Evolutionary conservation across 2,329 filamentous ascomycete species (phyloP).

Genomic region (Dothistroma pini): DNA sequence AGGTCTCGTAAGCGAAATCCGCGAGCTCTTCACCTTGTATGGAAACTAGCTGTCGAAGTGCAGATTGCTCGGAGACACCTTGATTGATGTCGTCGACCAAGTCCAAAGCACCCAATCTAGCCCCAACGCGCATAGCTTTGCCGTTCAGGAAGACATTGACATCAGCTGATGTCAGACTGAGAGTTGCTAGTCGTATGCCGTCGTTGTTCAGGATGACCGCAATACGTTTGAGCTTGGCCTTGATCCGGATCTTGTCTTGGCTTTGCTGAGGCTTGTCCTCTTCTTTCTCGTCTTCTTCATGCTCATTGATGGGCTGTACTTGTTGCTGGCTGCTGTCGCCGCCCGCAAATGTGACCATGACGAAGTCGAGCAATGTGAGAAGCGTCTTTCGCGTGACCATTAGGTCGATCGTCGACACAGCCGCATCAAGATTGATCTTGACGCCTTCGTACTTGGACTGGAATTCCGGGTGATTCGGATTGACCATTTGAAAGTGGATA

Average conservation of each 20-base stretch:
- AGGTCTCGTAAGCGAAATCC: slow-evolving; percentile 97
- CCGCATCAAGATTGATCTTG: slow-evolving; percentile 86
- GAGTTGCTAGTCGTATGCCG: slow-evolving; percentile 85
- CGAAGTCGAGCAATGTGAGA: slow-evolving; percentile 88
- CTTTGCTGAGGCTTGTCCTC: slow-evolving; percentile 49
- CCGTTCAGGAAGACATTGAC: slow-evolving; percentile 84
- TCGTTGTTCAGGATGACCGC: slow-evolving; percentile 95
- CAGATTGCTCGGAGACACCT: slow-evolving; percentile 76
- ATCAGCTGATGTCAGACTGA: slow-evolving; percentile 89
- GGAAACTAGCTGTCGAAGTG: slow-evolving; percentile 79
- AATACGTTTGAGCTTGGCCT: slow-evolving; percentile 89
- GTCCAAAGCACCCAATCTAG: slow-evolving; percentile 80
- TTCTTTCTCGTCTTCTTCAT: slow-evolving; percentile 26
- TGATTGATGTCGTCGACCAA: slow-evolving; percentile 92
- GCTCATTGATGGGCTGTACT: slow-evolving; percentile 16
- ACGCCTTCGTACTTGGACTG: slow-evolving; percentile 88
- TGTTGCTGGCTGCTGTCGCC: slow-evolving; percentile 19
- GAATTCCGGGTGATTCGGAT: slow-evolving; percentile 90
- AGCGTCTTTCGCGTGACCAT: slow-evolving; percentile 91
- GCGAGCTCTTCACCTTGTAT: slow-evolving; percentile 95
- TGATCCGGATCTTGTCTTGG: slow-evolving; percentile 74
- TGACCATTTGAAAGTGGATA: slow-evolving; percentile 76
- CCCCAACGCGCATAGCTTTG: slow-evolving; percentile 81
- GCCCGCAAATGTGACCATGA: slow-evolving; percentile 80
- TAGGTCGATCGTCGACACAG: slow-evolving; percentile 92